Conservation (phyloP, 2,329 filamentous ascomycete species). For the Sphaerulina musiva region DNA sequence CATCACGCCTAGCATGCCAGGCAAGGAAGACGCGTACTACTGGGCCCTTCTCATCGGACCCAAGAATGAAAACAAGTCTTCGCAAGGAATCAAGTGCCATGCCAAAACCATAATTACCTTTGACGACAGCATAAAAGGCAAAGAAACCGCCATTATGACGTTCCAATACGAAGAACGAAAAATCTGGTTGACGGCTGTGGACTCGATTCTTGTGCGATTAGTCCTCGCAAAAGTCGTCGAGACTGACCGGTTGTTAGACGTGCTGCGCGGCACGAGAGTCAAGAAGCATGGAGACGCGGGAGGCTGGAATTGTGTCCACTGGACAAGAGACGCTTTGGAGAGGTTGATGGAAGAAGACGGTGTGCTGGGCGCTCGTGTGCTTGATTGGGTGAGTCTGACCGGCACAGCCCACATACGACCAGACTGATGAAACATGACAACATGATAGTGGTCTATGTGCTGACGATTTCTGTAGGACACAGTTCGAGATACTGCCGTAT, state of each 20-base stretch:
- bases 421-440: no score
- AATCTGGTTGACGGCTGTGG: constrained; percentile 4
- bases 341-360: constrained; percentile 3
- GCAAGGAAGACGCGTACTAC: constrained; percentile 7
- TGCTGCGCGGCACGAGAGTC: constrained; percentile 2
- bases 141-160: background rate
- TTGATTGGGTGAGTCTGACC: background rate
- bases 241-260: constrained; percentile 1
- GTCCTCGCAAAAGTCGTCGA: constrained; percentile 5
- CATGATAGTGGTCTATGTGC: no score
- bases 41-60: constrained; percentile 6
- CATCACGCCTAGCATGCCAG: constrained; percentile 1
- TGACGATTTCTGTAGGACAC: background rate
- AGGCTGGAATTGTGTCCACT: constrained; percentile 6
- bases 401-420: no score
- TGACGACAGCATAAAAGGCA: constrained; percentile 2
- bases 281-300: constrained; percentile 7
- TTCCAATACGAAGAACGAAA: constrained; percentile 4
- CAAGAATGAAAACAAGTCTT: constrained; percentile 6
- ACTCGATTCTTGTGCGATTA: constrained; percentile 3
- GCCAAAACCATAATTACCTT: constrained; percentile 2
- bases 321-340: constrained; percentile 5
- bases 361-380: constrained; percentile 1
- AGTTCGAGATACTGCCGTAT: constrained; percentile 4
- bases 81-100: constrained; percentile 6